phyloP scores from a whole-genome alignment of 768 basidiomycete genomes.

The Tephrocybe sp. region DNA sequence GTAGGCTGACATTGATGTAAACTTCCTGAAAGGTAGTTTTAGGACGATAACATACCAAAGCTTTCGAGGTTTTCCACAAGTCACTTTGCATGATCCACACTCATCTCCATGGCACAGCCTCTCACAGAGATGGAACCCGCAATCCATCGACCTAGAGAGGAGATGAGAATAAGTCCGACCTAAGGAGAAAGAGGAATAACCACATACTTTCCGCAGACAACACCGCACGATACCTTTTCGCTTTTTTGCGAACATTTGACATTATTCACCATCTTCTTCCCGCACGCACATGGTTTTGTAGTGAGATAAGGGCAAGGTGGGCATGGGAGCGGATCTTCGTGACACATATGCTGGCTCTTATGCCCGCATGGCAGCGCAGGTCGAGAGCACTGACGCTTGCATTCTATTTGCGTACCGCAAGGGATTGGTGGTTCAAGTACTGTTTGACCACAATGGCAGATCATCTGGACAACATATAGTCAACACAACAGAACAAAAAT shows the following conservation, averaged over 20 bases:
- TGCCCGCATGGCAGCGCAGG: slow-evolving; percentile 81
- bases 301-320: slow-evolving; percentile 88
- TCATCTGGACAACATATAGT: slow-evolving; percentile 38
- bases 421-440: slow-evolving; percentile 85
- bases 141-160: slow-evolving; percentile 55
- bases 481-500: slow-evolving; percentile 1
- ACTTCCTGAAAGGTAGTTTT: neutral
- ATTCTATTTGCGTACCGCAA: slow-evolving; percentile 79
- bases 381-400: slow-evolving; percentile 74
- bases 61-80: slow-evolving; percentile 85
- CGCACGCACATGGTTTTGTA: slow-evolving; percentile 81
- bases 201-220: slow-evolving; percentile 69
- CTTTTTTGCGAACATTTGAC: slow-evolving; percentile 77
- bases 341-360: slow-evolving; percentile 75
- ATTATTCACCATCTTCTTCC: slow-evolving; percentile 78
- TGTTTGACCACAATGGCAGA: slow-evolving; percentile 85
- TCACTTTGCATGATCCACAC: slow-evolving; percentile 73
- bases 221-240: slow-evolving; percentile 83
- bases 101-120: slow-evolving; percentile 77
- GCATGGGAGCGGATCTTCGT: slow-evolving; percentile 66
- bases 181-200: neutral
- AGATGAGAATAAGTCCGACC: neutral
- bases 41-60: slow-evolving; percentile 51
- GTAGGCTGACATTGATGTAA: slow-evolving; percentile 43
- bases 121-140: slow-evolving; percentile 90